Percentiles rank a stretch among this genome's conserved stretches.
Conservation (phyloP, 371 early-diverging fungal genomes). For the Mucor saturninus region DNA sequence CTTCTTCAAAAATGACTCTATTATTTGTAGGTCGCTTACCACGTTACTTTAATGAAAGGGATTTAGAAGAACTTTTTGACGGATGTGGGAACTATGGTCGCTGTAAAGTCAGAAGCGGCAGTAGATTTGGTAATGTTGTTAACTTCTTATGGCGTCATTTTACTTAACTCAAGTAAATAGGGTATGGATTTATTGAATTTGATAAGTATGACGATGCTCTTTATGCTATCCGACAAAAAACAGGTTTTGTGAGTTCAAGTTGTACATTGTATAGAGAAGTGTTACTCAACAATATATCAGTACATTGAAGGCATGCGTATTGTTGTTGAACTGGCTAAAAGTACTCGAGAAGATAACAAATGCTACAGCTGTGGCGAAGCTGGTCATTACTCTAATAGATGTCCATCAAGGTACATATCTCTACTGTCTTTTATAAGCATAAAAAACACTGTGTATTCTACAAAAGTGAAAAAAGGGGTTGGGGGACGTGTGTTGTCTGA, state of each 20-base stretch:
- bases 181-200: constrained; percentile 68
- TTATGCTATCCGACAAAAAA: constrained; percentile 66
- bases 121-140: constrained; percentile 21
- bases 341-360: constrained; percentile 43
- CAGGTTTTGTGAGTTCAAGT: constrained; percentile 53
- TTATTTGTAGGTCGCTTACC: constrained; percentile 74
- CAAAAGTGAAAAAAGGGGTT: too few relatives aligned
- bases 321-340: constrained; percentile 68
- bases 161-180: constrained; percentile 18
- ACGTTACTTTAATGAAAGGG: constrained; percentile 62
- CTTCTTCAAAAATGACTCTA: constrained; percentile 23
- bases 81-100: constrained; percentile 68
- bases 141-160: background rate
- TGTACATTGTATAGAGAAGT: background rate
- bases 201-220: constrained; percentile 72
- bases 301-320: constrained; percentile 59
- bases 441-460: too few relatives aligned
- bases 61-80: constrained; percentile 69
- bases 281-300: constrained; percentile 8
- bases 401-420: constrained; percentile 19
- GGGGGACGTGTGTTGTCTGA: too few relatives aligned
- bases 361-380: constrained; percentile 69
- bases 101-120: constrained; percentile 59
- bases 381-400: constrained; percentile 42
- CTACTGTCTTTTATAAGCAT: too few relatives aligned